Base-by-base conservation (phyloP, 768 basidiomycete genomes). In the Leccinum aurantiacum region DNA sequence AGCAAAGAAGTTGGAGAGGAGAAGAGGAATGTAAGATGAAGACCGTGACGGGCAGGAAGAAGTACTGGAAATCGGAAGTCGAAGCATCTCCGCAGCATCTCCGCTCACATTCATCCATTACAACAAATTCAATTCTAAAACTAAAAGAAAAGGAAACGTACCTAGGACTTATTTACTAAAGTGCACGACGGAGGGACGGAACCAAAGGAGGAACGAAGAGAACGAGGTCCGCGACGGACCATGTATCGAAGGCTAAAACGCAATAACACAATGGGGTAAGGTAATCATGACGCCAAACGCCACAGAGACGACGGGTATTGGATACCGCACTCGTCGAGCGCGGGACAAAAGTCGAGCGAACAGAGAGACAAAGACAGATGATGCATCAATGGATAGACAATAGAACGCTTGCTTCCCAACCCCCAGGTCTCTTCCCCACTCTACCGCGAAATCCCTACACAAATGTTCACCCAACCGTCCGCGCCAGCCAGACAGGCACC, bases 381-480 rank as follows among this genome's bases (percentile, higher is more conserved):
- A 44, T 2, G 19, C 19, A 46, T 46, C 44, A 5, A 46, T 46
- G 44, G 19, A 46, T 46, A 19, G 44, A 46, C n/a, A 19, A 46
- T 19, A 46, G 44, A 46, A 46, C 5, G 10, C 19, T 46, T 46
- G 44, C 44, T 46, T 19, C 19, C 9, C n/a, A 46, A 11, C n/a
- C 10, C n/a, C 41, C 4, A 44, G n/a, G n/a, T n/a, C 41, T 19
- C 14, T 25, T 14, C 22, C 22, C 22, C 11, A 24, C 24, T 1
- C 24, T 49, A 49, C 57, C 67, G 70, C 49, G 66, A 62, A 15
- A 90, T 74, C 15, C 90, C 91, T 29, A 97, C 78, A 69, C 93
- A 95, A 56, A 98, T 80, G 71, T 91, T 90, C 29, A 96, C 81
- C 95, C 95, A 98, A 6, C 97, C 97, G 69, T 98, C 97, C 13